These are phyloP conservation scores for Suillus clintonianus DNA, from an alignment of 768 basidiomycete genomes.

Conservation along the genomic window DNA sequence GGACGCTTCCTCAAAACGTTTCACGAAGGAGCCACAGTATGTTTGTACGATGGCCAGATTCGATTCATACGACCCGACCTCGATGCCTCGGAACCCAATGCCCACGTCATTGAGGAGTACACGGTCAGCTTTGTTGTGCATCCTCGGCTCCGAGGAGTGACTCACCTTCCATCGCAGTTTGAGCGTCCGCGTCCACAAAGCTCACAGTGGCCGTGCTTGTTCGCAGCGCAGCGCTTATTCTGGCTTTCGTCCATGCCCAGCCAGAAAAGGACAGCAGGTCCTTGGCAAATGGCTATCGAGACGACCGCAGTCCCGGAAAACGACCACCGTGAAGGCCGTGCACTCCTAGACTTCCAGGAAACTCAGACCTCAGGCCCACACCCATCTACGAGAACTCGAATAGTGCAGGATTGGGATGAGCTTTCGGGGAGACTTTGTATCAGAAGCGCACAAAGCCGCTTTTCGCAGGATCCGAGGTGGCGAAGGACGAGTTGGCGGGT, in stretches of 20 bases:
- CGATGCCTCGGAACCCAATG: constrained; percentile 15
- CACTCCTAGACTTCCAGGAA: constrained; percentile 26
- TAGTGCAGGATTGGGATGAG: constrained; percentile 35
- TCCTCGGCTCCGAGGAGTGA: background rate
- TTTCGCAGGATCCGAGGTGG: constrained; percentile 24
- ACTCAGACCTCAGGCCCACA: background rate
- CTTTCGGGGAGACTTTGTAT: constrained; percentile 30
- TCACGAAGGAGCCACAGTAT: constrained; percentile 27
- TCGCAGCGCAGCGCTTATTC: constrained; percentile 30
- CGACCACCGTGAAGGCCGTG: constrained; percentile 18
- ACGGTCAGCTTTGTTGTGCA: constrained; percentile 11
- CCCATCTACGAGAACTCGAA: background rate
- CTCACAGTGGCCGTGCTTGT: constrained; percentile 20
- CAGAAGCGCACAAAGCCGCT: constrained; percentile 21
- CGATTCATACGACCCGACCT: constrained; percentile 28
- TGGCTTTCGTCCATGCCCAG: constrained; percentile 23
- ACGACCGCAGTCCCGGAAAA: background rate
- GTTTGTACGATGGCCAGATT: constrained; percentile 25
- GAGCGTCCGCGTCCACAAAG: constrained; percentile 15
- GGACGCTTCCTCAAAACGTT: constrained; percentile 29
- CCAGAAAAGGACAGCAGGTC: background rate
- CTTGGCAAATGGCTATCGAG: background rate
- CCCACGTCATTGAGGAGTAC: constrained; percentile 19
- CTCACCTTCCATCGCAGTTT: constrained; percentile 16
- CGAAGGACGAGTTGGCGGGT: constrained; percentile 22